A percentile compares a stretch with the other conserved stretches of the same genome.
Evolutionary conservation across 345 rosid genomes (phyloP).

Genomic region (Dipteronia dyeriana): DNA sequence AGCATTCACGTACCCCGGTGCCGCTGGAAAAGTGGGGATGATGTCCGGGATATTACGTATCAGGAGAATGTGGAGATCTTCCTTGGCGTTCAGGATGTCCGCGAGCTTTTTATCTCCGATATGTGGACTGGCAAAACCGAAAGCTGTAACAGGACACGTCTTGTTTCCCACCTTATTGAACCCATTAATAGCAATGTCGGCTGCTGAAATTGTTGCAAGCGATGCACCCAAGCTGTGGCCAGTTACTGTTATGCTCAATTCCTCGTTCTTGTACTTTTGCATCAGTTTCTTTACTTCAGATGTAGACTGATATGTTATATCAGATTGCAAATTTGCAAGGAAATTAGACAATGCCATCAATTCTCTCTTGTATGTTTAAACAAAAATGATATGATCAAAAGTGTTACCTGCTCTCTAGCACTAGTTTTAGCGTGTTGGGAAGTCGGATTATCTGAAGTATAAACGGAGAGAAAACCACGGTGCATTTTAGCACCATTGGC

Average conservation of each 20-base stretch:
- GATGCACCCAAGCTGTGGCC: slow-evolving; percentile 74
- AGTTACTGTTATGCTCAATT: slow-evolving; percentile 52
- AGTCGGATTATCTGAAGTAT: slow-evolving; percentile 49
- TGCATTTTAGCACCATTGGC: slow-evolving; percentile 29
- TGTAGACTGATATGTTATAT: slow-evolving; percentile 35
- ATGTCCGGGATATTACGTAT: slow-evolving; percentile 29
- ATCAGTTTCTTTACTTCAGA: slow-evolving; percentile 51
- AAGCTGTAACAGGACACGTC: slow-evolving; percentile 48
- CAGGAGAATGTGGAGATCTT: slow-evolving; percentile 32
- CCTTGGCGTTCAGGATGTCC: slow-evolving; percentile 15
- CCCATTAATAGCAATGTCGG: slow-evolving; percentile 46
- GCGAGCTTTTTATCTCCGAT: slow-evolving; percentile 46
- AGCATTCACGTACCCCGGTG: slow-evolving; percentile 14
- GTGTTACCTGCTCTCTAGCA: slow-evolving; percentile 60
- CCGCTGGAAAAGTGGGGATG: slow-evolving; percentile 19
- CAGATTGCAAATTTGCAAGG: slow-evolving; percentile 7
- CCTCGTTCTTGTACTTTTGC: slow-evolving; percentile 52
- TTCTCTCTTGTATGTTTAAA: background rate
- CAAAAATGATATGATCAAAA: background rate
- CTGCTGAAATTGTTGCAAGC: slow-evolving; percentile 50
- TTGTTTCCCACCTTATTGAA: slow-evolving; percentile 23
- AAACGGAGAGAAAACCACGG: slow-evolving; percentile 51
- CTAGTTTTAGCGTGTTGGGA: slow-evolving; percentile 31
- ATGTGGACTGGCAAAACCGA: slow-evolving; percentile 52
- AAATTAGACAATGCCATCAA: background rate